Conservation (phyloP, 2,329 filamentous ascomycete species). For the Phaeosphaeriaceae sp. region DNA sequence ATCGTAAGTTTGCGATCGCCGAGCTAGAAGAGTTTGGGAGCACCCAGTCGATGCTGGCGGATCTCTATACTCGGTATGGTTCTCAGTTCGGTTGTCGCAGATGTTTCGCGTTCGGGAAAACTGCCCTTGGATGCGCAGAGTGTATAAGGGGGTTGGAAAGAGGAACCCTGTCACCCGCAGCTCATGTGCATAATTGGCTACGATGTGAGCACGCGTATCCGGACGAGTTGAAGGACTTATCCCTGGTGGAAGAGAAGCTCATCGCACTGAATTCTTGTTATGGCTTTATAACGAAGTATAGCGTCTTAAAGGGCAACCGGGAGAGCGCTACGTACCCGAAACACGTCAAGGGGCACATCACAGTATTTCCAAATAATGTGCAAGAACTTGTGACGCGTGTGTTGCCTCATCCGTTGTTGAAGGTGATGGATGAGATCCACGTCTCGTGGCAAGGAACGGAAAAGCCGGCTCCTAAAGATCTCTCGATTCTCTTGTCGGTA, state of each 20-base stretch:
- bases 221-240: slow-evolving; percentile 3
- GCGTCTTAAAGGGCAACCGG: background rate
- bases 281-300: slow-evolving; percentile 9
- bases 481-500: slow-evolving; percentile 1
- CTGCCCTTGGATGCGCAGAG: background rate
- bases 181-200: background rate
- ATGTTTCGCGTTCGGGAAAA: background rate
- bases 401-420: slow-evolving; percentile 4
- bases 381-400: slow-evolving; percentile 3
- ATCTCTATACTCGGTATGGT: background rate
- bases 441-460: slow-evolving; percentile 1
- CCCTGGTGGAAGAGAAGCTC: slow-evolving; percentile 5
- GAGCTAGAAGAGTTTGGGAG: slow-evolving; percentile 5
- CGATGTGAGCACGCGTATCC: slow-evolving; percentile 4
- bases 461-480: slow-evolving; percentile 2
- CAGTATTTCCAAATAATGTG: slow-evolving; percentile 6
- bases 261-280: slow-evolving; percentile 8
- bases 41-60: background rate
- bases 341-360: slow-evolving; percentile 7
- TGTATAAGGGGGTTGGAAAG: slow-evolving; percentile 1
- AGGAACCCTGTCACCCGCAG: background rate
- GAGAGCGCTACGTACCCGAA: slow-evolving; percentile 5
- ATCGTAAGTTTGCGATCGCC: slow-evolving; percentile 1
- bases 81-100: slow-evolving; percentile 1
- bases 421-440: slow-evolving; percentile 4